These are phyloP conservation scores for Oryza coarctata DNA, from an alignment of 176 grass and related monocot species.

Conservation along the genomic window DNA sequence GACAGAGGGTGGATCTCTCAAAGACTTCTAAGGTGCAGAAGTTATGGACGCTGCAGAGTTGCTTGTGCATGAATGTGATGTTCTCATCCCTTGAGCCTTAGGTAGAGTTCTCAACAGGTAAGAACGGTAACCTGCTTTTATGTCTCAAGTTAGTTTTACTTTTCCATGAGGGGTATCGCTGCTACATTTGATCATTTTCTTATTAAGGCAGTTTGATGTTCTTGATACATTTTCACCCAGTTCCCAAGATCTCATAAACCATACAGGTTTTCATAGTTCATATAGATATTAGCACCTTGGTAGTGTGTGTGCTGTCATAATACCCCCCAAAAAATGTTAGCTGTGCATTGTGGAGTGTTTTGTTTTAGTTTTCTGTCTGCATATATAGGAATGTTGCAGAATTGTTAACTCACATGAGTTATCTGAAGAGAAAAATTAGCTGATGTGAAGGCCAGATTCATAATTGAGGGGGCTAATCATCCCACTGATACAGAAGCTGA, in stretches of 20 bases:
- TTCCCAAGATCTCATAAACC: not conserved
- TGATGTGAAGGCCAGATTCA: constrained; percentile 84
- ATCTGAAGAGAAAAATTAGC: constrained; percentile 76
- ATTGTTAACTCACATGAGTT: not conserved
- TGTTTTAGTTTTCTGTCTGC: not conserved
- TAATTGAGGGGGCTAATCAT: constrained; percentile 97
- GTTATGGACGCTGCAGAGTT: constrained; percentile 60
- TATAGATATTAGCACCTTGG: not conserved
- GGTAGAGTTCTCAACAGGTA: constrained; percentile 92
- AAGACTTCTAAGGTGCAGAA: constrained; percentile 75
- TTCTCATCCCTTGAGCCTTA: constrained; percentile 82
- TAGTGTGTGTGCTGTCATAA: not conserved
- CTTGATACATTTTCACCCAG: not conserved
- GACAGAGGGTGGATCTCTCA: constrained; percentile 49
- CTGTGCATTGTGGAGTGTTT: not conserved
- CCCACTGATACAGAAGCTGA: constrained; percentile 96
- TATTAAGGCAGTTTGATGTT: not conserved
- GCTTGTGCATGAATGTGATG: constrained; percentile 84
- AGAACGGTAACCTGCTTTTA: not conserved
- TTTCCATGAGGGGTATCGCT: not conserved
- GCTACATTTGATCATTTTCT: not conserved
- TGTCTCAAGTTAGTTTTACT: not conserved
- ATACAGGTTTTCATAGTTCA: not conserved
- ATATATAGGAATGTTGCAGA: not conserved
- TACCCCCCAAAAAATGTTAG: not conserved